phyloP scores from a whole-genome alignment of 768 basidiomycete species.

The Lactifluus subvellereus region DNA sequence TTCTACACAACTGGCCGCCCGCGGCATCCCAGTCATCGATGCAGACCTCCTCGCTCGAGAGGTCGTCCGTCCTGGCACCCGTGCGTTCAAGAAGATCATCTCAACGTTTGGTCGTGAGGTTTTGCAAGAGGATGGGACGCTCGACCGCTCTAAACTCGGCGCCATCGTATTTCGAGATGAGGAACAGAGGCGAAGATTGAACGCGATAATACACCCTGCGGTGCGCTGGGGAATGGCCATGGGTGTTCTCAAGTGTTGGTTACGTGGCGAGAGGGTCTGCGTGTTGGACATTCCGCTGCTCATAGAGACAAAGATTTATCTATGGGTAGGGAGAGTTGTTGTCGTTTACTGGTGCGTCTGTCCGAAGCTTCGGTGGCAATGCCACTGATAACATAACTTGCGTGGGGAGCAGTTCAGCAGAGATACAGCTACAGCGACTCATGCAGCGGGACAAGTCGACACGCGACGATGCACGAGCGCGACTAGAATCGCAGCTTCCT shows the following conservation, averaged over 20 bases:
- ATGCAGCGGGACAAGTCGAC: conserved; percentile 68
- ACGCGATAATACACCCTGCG: conserved; percentile 85
- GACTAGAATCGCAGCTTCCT: conserved; percentile 76
- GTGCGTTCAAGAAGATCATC: conserved; percentile 61
- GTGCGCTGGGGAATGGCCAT: conserved; percentile 75
- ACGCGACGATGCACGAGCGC: conserved; percentile 58
- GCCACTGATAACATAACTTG: not conserved
- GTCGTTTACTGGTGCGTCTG: conserved; percentile 83
- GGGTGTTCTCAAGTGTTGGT: conserved; percentile 64
- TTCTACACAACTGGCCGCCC: conserved; percentile 60
- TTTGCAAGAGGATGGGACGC: conserved; percentile 57
- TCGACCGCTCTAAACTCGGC: conserved; percentile 83
- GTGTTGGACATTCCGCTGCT: conserved; percentile 89
- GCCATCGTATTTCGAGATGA: conserved; percentile 79
- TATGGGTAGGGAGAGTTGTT: conserved; percentile 74
- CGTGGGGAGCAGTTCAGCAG: conserved; percentile 53
- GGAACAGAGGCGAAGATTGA: conserved; percentile 63
- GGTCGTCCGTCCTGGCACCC: conserved; percentile 80
- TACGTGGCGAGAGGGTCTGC: conserved; percentile 70
- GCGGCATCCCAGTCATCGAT: conserved; percentile 79
- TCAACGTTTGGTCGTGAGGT: conserved; percentile 65
- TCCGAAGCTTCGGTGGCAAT: not conserved
- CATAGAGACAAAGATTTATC: conserved; percentile 83
- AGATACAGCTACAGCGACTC: conserved; percentile 79
- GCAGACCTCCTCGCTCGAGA: conserved; percentile 85